Evolutionary conservation across 2,329 filamentous ascomycete genomes (phyloP).

Genomic region (Pestalotiopsis sp.): DNA sequence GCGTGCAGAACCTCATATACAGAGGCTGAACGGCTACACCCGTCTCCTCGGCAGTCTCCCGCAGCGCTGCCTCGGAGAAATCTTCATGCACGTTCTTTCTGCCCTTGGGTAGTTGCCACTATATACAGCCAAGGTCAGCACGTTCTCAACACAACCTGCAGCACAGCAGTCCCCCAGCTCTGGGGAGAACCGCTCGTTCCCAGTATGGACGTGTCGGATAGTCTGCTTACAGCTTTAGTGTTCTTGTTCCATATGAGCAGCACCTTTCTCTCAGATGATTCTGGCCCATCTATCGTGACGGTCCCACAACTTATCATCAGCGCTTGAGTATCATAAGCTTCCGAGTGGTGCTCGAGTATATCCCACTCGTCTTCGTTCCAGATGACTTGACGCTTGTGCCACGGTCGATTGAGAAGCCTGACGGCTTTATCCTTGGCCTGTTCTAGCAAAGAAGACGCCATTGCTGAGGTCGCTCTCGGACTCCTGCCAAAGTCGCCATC

Average conservation of each 20-base stretch:
- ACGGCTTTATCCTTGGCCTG: slow-evolving; percentile 3
- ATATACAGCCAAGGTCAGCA: not conserved
- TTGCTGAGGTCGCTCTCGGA: not conserved
- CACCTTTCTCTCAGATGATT: not conserved
- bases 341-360: slow-evolving; percentile 6
- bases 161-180: not conserved
- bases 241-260: slow-evolving; percentile 12
- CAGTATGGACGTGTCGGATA: not conserved
- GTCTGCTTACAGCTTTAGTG: not conserved
- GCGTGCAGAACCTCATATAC: slow-evolving; percentile 43
- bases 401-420: not conserved
- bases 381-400: slow-evolving; percentile 10
- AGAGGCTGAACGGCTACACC: slow-evolving; percentile 43
- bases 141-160: not conserved
- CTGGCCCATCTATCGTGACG: slow-evolving; percentile 14
- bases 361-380: slow-evolving; percentile 11
- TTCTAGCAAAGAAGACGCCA: not conserved
- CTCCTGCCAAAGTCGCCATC: not conserved
- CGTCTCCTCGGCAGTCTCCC: slow-evolving; percentile 52
- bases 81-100: slow-evolving; percentile 50
- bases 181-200: not conserved
- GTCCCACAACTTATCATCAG: slow-evolving; percentile 17
- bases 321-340: slow-evolving; percentile 8
- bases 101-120: slow-evolving; percentile 16
- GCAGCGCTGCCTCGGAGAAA: slow-evolving; percentile 43